Base-by-base conservation (phyloP, 2,329 filamentous ascomycete species). In the Stagonosporopsis vannaccii region DNA sequence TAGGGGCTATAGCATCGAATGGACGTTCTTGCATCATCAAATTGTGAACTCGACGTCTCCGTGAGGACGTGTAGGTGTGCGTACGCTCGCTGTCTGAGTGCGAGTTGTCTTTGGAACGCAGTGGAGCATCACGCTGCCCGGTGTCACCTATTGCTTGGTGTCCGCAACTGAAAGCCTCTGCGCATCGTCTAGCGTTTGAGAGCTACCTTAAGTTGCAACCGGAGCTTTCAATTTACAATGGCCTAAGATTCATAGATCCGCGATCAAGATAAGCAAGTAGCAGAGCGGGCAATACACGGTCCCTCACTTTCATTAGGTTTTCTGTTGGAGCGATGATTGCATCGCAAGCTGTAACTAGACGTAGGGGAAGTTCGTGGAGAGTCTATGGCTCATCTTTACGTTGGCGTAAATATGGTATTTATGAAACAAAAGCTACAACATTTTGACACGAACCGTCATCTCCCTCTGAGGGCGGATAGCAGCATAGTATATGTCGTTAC, bases 401-500 rank as follows among this genome's bases (percentile, higher is more conserved):
- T n/a, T n/a, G n/a, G n/a, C n/a, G n/a, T n/a, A n/a, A n/a, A n/a
- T n/a, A n/a, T 26, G 9, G 9, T 26, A 26, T 26, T 5, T 26
- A 5, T 26, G 9, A 30, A 30, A 30, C 5, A 30, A 30, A 3
- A 11, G 17, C 25, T 54, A 54, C 44, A 49, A 11, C 30, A 44
- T 6, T 28, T 15, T 15, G 35, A 37, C 25, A 19, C 35, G 3
- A 11, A 26, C 40, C 42, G 22, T 22, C 28, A 22, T 28, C 30
- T 13, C 20, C 39, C 22, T 4, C 20, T 33, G 4, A n/a, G 9
- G 25, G 32, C 23, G 32, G 45, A n/a, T 17, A 49, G 32, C 19
- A 40, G 23, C 6, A 35, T 26, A 41, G 28, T 12, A n/a, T 25
- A 19, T 25, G 35, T 26, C 32, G 19, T n/a, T 58, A 58, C 45